Base-by-base conservation (phyloP, 2,329 filamentous ascomycete genomes). In the Colletotrichum sojae region DNA sequence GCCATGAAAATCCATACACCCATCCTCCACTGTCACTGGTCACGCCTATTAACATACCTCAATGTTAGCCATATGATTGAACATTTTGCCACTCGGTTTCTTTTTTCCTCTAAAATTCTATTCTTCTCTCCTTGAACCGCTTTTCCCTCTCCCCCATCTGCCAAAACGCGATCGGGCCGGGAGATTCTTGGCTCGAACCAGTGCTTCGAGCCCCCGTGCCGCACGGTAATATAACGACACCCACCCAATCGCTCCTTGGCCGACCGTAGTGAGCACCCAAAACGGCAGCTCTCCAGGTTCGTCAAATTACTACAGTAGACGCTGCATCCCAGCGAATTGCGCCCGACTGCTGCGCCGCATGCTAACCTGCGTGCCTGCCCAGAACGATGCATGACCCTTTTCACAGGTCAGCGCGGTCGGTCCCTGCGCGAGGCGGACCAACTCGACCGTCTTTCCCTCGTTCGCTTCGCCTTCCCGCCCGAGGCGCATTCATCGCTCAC, bases 251-350 rank as follows among this genome's bases (percentile, higher is more conserved):
- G 18, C 49, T 22, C 40, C 16, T 27, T 39, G 43, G 2, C 52
- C 13, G 15, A n/a, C 39, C 39, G 15, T 9, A 49, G n/a, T 25
- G n/a, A 20, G 10, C 10, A 13, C 58, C 48, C 36, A 45, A 62
- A 62, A 53, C 40, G 58, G 58, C 36, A 54, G 58, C 46, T 62
- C 48, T 52, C 15, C 39, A 53, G 18, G n/a, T 15, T 22, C 31
- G 53, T 15, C 53, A 18, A 22, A 55, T 36, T n/a, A 8, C 27
- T 8, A 12, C 20, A 55, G 18, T 18, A 20, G 53, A 55, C 16
- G 22, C 53, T 55, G 53, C 53, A 55, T 31, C 31, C 25, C 58
- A 46, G 58, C 25, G 39, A 62, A 20, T 53, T 16, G 49, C 39
- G 40, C 31, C 31, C 31, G 20, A 12, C 31, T 43, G 39, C 48